Evolutionary conservation across 495 filamentous ascomycete genomes (phyloP).

Genomic region (Parathielavia appendiculata): DNA sequence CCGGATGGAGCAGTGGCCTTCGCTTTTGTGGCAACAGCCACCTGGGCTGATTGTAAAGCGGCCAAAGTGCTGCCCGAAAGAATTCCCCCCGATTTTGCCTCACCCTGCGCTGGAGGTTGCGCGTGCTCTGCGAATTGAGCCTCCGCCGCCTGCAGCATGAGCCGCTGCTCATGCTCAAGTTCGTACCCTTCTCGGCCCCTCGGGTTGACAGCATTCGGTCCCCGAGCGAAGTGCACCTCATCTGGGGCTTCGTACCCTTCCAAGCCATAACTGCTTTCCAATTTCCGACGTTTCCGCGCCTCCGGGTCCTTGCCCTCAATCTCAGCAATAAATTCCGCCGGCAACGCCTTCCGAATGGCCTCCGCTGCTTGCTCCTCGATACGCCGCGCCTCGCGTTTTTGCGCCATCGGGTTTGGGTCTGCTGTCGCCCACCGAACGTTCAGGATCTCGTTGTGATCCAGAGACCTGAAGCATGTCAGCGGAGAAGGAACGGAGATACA

Average conservation of each 20-base stretch:
- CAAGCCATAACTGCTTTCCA: constrained; percentile 84
- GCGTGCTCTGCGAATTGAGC: constrained; percentile 37
- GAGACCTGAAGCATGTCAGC: constrained; percentile 11
- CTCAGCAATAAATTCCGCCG: constrained; percentile 86
- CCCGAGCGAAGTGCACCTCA: constrained; percentile 83
- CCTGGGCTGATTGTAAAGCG: constrained; percentile 55
- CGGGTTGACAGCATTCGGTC: constrained; percentile 54
- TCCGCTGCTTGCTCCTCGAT: constrained; percentile 99
- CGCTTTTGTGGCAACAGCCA: constrained; percentile 46
- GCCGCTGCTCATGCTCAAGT: constrained; percentile 43
- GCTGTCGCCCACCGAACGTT: constrained; percentile 97
- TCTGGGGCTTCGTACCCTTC: constrained; percentile 92
- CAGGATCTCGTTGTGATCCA: constrained; percentile 81
- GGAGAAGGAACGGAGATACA: constrained; percentile 8
- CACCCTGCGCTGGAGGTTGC: constrained; percentile 39
- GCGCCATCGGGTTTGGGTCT: constrained; percentile 92
- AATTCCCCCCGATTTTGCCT: constrained; percentile 52
- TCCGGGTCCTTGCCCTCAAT: constrained; percentile 88
- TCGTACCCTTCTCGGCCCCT: constrained; percentile 48
- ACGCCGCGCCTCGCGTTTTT: constrained; percentile 81
- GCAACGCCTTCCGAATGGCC: constrained; percentile 84
- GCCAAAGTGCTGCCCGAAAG: constrained; percentile 76
- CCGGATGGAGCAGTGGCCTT: constrained; percentile 47
- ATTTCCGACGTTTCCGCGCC: constrained; percentile 77
- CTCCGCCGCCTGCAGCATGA: constrained; percentile 45